These are phyloP conservation scores for Populus hybrid DNA, from an alignment of 441 rosid genomes.

Conservation along the genomic window DNA sequence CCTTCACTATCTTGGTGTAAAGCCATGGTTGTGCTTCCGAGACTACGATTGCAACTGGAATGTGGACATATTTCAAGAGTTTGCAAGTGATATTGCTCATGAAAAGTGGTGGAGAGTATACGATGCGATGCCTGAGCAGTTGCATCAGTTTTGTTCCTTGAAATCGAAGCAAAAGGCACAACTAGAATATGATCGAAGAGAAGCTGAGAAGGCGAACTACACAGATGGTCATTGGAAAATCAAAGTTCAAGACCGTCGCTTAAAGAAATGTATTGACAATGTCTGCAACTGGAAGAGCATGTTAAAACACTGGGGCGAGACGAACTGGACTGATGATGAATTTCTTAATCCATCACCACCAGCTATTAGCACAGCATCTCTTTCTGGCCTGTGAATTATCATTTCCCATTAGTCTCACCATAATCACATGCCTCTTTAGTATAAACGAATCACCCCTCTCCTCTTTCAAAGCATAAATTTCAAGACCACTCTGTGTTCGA, in stretches of 20 bases:
- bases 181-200: slow-evolving; percentile 66
- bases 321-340: slow-evolving; percentile 72
- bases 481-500: background rate
- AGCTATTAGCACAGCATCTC: slow-evolving; percentile 41
- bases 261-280: slow-evolving; percentile 68
- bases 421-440: background rate
- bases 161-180: slow-evolving; percentile 87
- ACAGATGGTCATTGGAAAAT: slow-evolving; percentile 70
- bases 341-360: slow-evolving; percentile 64
- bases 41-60: slow-evolving; percentile 96
- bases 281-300: slow-evolving; percentile 77
- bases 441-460: background rate
- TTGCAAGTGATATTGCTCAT: slow-evolving; percentile 85
- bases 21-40: slow-evolving; percentile 85
- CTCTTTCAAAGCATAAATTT: slow-evolving; percentile 8
- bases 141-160: slow-evolving; percentile 73
- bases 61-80: slow-evolving; percentile 66
- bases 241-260: slow-evolving; percentile 46
- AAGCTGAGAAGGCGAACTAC: slow-evolving; percentile 68
- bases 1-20: slow-evolving; percentile 80
- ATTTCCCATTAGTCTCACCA: background rate
- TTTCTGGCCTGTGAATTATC: slow-evolving; percentile 38
- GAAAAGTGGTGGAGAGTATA: slow-evolving; percentile 88
- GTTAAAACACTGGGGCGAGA: slow-evolving; percentile 88
- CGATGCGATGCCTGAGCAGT: slow-evolving; percentile 73